phyloP scores from a whole-genome alignment of 768 basidiomycete genomes.

The Tylopilus vinaceipallidus region DNA sequence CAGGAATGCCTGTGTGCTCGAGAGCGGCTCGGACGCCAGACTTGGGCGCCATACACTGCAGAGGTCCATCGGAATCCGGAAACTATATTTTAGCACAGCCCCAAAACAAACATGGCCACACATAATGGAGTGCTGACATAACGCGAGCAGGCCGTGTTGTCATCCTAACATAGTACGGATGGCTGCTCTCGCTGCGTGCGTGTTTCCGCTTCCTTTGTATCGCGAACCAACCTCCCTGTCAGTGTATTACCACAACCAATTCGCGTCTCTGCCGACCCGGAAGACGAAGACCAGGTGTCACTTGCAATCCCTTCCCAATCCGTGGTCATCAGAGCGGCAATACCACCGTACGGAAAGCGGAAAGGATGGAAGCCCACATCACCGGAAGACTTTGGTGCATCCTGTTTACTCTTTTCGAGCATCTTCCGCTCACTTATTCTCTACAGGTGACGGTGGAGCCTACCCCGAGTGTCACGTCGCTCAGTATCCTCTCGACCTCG shows the following conservation, averaged over 20 bases:
- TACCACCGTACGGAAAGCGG: slow-evolving; percentile 86
- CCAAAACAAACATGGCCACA: slow-evolving; percentile 22
- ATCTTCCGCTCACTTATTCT: not conserved
- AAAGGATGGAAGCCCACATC: slow-evolving; percentile 81
- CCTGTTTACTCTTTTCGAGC: slow-evolving; percentile 6
- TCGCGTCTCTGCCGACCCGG: slow-evolving; percentile 48
- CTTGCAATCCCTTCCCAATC: slow-evolving; percentile 32
- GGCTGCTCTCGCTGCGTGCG: slow-evolving; percentile 78
- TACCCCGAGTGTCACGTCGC: slow-evolving; percentile 96
- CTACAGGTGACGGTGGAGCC: slow-evolving; percentile 75
- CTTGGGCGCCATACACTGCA: slow-evolving; percentile 20
- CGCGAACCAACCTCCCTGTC: not conserved
- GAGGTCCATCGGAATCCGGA: slow-evolving; percentile 21
- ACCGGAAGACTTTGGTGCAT: slow-evolving; percentile 82
- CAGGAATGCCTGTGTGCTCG: slow-evolving; percentile 64
- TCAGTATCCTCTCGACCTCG: slow-evolving; percentile 95
- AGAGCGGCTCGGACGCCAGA: slow-evolving; percentile 65
- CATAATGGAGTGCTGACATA: slow-evolving; percentile 23
- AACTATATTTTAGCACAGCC: slow-evolving; percentile 22
- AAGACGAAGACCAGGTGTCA: slow-evolving; percentile 59
- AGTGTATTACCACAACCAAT: slow-evolving; percentile 71
- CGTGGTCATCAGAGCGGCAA: slow-evolving; percentile 48
- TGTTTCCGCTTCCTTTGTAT: slow-evolving; percentile 16
- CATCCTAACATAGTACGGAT: slow-evolving; percentile 39
- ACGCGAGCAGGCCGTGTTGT: slow-evolving; percentile 22